Conservation (phyloP, 768 basidiomycete species). For the Rhizopogon roseolus region DNA sequence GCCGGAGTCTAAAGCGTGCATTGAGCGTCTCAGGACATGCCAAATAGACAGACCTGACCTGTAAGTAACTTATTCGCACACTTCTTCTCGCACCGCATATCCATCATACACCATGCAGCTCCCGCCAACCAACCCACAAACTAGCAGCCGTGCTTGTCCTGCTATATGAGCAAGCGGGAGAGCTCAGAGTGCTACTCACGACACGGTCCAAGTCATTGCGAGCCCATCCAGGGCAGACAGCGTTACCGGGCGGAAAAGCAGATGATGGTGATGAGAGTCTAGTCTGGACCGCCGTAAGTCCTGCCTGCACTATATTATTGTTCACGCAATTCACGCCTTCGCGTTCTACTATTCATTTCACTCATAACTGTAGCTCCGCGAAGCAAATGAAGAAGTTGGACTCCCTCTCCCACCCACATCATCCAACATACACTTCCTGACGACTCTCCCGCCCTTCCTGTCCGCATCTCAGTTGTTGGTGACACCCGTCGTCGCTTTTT, state of each 20-base stretch:
- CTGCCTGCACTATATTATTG: background rate
- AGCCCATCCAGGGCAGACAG: conserved; percentile 78
- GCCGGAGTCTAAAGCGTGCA: conserved; percentile 17
- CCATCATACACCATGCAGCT: conserved; percentile 17
- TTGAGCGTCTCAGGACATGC: conserved; percentile 36
- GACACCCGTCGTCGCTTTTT: conserved; percentile 71
- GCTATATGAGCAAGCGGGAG: conserved; percentile 65
- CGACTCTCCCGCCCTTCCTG: conserved; percentile 60
- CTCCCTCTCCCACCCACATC: conserved; percentile 45
- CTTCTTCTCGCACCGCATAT: background rate
- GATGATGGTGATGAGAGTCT: conserved; percentile 63
- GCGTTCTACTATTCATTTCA: background rate
- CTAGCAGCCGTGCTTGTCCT: conserved; percentile 78
- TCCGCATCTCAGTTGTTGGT: conserved; percentile 69
- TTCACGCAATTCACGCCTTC: background rate
- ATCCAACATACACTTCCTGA: conserved; percentile 55
- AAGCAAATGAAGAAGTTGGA: conserved; percentile 82
- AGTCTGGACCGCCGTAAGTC: conserved; percentile 70
- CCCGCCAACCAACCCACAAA: conserved; percentile 32
- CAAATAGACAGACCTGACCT: conserved; percentile 39
- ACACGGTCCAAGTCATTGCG: conserved; percentile 76
- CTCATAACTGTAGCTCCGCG: conserved; percentile 51
- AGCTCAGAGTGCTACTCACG: conserved; percentile 75
- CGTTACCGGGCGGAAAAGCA: conserved; percentile 76
- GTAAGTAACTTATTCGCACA: conserved; percentile 39